phyloP scores from a whole-genome alignment of 2,329 filamentous ascomycete genomes.

The Neonectria magnoliae region DNA sequence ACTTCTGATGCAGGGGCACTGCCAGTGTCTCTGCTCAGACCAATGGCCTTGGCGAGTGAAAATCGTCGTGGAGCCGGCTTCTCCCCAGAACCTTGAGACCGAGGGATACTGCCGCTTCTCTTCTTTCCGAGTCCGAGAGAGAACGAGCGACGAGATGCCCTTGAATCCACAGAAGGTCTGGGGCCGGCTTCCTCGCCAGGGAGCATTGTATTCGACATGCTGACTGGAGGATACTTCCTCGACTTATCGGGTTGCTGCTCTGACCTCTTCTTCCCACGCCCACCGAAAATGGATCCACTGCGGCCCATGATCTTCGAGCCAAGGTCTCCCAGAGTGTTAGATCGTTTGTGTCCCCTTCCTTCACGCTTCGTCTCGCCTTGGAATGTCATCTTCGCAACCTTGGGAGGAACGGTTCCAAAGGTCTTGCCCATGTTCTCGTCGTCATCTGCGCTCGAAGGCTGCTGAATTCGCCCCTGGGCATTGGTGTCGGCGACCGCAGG shows the following conservation, averaged over 20 bases:
- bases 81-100: conserved; percentile 66
- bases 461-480: conserved; percentile 88
- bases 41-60: conserved; percentile 74
- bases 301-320: conserved; percentile 87
- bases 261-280: conserved; percentile 62
- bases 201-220: conserved; percentile 80
- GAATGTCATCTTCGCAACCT: conserved; percentile 68
- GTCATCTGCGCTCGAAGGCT: conserved; percentile 70
- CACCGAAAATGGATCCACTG: conserved; percentile 83
- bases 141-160: conserved; percentile 73
- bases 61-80: conserved; percentile 72
- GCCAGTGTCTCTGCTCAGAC: conserved; percentile 65
- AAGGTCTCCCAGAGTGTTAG: conserved; percentile 81
- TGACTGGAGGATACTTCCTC: conserved; percentile 86
- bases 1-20: conserved; percentile 57
- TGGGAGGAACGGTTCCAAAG: conserved; percentile 68
- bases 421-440: conserved; percentile 72
- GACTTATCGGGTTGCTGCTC: conserved; percentile 67
- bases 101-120: conserved; percentile 71
- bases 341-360: conserved; percentile 71
- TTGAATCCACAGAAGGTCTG: conserved; percentile 76
- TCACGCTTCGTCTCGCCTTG: conserved; percentile 62
- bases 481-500: conserved; percentile 90
- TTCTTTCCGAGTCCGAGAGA: conserved; percentile 76
- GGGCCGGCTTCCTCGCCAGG: conserved; percentile 61